phyloP scores from a whole-genome alignment of 2,329 filamentous ascomycete genomes.

The Pleomassaria siparia region DNA sequence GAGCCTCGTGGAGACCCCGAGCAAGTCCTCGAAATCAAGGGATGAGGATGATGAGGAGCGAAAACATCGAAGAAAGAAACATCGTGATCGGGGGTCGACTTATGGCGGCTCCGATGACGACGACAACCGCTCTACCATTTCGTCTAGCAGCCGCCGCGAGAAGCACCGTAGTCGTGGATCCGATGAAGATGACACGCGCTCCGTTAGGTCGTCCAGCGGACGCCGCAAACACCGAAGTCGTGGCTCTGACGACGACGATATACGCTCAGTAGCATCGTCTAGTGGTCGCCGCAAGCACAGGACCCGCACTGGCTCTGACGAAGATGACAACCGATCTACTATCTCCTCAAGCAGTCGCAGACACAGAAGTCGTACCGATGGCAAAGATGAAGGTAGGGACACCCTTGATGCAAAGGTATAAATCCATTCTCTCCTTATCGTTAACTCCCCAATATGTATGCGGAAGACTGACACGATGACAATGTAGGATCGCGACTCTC shows the following conservation, averaged over 20 bases:
- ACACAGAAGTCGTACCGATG: conserved; percentile 41
- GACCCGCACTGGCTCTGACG: conserved; percentile 18
- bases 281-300: conserved; percentile 45
- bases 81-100: conserved; percentile 42
- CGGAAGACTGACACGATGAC: conserved; percentile 33
- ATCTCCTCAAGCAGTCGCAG: conserved; percentile 21
- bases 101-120: conserved; percentile 43
- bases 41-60: conserved; percentile 46
- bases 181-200: conserved; percentile 40
- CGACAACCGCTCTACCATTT: conserved; percentile 38
- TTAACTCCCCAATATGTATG: conserved; percentile 15
- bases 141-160: conserved; percentile 41
- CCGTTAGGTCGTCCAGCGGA: conserved; percentile 36
- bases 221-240: conserved; percentile 45
- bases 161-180: conserved; percentile 44
- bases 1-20: conserved; percentile 31
- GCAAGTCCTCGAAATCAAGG: conserved; percentile 35
- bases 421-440: conserved; percentile 31
- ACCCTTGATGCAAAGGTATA: conserved; percentile 42
- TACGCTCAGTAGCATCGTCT: conserved; percentile 36
- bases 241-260: conserved; percentile 20
- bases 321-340: not conserved
- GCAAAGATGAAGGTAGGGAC: conserved; percentile 38
- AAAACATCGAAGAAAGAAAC: conserved; percentile 50
- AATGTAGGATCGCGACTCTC: conserved; percentile 33